phyloP scores from a whole-genome alignment of 106 monocot genomes.

The Apostasia shenzhenica region DNA sequence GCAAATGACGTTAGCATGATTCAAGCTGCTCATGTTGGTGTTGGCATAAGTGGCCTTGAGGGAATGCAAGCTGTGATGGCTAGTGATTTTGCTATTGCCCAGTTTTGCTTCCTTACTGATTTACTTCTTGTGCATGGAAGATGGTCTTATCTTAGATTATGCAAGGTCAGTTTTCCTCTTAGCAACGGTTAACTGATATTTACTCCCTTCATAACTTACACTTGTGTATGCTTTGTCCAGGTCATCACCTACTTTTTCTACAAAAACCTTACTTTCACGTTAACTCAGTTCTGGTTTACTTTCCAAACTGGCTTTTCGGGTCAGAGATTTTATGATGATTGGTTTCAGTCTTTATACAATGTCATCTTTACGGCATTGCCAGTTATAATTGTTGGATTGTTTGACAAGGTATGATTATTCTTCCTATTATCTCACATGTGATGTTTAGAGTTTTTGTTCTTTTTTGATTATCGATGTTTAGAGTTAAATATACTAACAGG shows the following conservation, averaged over 20 bases:
- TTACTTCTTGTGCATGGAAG: conserved; percentile 97
- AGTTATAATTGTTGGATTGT: conserved; percentile 91
- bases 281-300: conserved; percentile 99
- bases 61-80: conserved; percentile 68
- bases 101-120: conserved; percentile 94
- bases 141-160: conserved; percentile 96
- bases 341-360: conserved; percentile 98
- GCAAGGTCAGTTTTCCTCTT: conserved; percentile 77
- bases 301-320: conserved; percentile 99
- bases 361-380: conserved; percentile 97
- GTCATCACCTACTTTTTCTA: conserved; percentile 96
- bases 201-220: too few relatives aligned
- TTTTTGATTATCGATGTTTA: too few relatives aligned
- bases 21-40: neutral
- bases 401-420: conserved; percentile 71
- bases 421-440: too few relatives aligned
- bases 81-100: conserved; percentile 98
- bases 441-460: too few relatives aligned
- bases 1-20: neutral
- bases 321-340: conserved; percentile 99
- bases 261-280: conserved; percentile 97
- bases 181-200: too few relatives aligned
- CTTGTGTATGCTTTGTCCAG: conserved; percentile 28
- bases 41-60: neutral
- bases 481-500: too few relatives aligned